These are phyloP conservation scores for Elsinoe fawcettii DNA, from an alignment of 2,329 filamentous ascomycete genomes.

Conservation along the genomic window DNA sequence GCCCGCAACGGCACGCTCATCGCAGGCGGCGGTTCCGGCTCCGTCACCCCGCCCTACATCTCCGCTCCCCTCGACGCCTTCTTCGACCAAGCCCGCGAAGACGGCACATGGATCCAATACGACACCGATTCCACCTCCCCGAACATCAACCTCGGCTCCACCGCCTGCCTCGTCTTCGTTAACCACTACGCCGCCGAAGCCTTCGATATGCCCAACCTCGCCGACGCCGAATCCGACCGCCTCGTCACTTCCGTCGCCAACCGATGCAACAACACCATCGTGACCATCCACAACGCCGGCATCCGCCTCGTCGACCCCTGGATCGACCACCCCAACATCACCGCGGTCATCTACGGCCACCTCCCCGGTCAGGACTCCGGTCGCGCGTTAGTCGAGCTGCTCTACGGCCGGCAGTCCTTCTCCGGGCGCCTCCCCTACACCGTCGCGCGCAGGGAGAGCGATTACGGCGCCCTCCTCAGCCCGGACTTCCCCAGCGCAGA, in stretches of 20 bases:
- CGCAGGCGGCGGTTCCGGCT: conserved; percentile 26
- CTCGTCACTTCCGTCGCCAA: conserved; percentile 26
- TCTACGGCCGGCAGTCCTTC: conserved; percentile 26
- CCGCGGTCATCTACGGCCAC: conserved; percentile 25
- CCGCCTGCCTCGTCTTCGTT: conserved; percentile 28
- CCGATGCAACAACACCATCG: conserved; percentile 27
- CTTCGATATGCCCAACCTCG: conserved; percentile 24
- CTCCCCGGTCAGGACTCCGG: conserved; percentile 27
- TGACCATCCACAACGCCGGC: conserved; percentile 28
- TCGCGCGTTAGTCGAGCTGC: conserved; percentile 24
- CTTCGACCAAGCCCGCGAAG: conserved; percentile 21
- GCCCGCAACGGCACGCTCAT: conserved; percentile 26
- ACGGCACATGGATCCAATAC: conserved; percentile 22
- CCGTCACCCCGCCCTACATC: conserved; percentile 22
- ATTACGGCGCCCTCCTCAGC: conserved; percentile 25
- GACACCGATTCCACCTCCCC: conserved; percentile 24
- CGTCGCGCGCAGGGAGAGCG: conserved; percentile 26
- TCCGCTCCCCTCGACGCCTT: conserved; percentile 26
- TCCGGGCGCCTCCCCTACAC: conserved; percentile 27
- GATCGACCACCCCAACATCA: conserved; percentile 27
- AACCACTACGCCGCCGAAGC: conserved; percentile 25
- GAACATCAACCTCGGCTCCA: conserved; percentile 20
- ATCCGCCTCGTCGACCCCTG: conserved; percentile 25
- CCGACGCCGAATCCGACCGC: conserved; percentile 24
- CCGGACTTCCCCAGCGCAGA: conserved; percentile 19